phyloP scores from a whole-genome alignment of 305 asterid genomes.

The Fraxinus nigra region DNA sequence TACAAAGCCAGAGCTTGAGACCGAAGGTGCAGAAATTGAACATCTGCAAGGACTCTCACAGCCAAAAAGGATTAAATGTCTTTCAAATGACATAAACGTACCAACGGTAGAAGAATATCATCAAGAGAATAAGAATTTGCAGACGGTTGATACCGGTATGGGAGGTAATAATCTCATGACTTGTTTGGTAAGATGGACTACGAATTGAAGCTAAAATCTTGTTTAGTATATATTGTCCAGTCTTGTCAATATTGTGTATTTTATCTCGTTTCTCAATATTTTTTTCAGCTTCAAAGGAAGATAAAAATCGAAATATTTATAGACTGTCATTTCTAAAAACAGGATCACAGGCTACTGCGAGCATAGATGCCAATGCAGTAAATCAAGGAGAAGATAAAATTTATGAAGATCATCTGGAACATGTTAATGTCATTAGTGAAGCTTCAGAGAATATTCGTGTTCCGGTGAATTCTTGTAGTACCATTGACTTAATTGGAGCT shows the following conservation, averaged over 20 bases:
- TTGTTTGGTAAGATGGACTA: neutral
- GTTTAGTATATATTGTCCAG: neutral
- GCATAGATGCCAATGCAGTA: constrained; percentile 24
- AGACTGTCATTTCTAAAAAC: constrained; percentile 8
- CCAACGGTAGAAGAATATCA: constrained; percentile 35
- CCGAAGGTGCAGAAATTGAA: constrained; percentile 42
- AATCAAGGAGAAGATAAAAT: constrained; percentile 32
- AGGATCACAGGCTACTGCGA: constrained; percentile 30
- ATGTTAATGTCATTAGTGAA: constrained; percentile 25
- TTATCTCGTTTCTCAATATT: neutral
- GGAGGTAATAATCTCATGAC: constrained; percentile 34
- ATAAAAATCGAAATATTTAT: constrained; percentile 1
- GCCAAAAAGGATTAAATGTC: constrained; percentile 32
- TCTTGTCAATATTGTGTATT: neutral
- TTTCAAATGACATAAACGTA: constrained; percentile 26
- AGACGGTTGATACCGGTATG: constrained; percentile 25
- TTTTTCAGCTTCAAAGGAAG: constrained; percentile 1
- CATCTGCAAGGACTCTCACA: constrained; percentile 29
- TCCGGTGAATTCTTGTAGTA: constrained; percentile 36
- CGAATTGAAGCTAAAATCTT: neutral
- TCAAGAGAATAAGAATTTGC: constrained; percentile 26
- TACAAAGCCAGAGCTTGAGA: constrained; percentile 62
- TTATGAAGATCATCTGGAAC: constrained; percentile 29
- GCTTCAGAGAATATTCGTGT: constrained; percentile 29
- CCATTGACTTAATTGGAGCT: constrained; percentile 82